Base-by-base conservation (phyloP, 2,329 filamentous ascomycete genomes). In the Monilinia polystroma region DNA sequence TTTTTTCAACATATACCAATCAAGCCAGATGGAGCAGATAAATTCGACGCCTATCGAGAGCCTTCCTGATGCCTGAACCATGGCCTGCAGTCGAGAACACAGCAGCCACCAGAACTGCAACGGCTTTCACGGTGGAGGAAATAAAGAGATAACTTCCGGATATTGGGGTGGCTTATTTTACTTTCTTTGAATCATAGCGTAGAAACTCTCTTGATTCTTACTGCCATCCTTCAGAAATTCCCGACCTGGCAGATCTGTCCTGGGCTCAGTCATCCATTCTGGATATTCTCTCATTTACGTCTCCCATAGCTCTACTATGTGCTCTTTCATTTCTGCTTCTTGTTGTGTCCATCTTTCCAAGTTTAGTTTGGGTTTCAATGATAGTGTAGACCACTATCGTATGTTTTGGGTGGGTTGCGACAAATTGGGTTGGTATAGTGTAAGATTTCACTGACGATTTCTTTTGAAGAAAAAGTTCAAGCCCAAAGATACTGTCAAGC, bases 21-120 rank as follows among this genome's bases (percentile, higher is more conserved):
- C 12, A n/a, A 18, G 1, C 2, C 32, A 8, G 29, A 23, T 3
- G 7, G 8, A 20, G 4, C 3, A 18, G 7, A 14, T 20, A 10
- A 2, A 18, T 23, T 18, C 18, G 2, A 4, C 0, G 0, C 4
- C 11, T 1, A 12, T 38, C 14, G 32, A 51, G 2, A 18, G 14
- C 16, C 53, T 18, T n/a, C 35, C 29, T 20, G 20, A 12, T 55
- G 18, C 8, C 11, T 35, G 32, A 4, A 38, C 12, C 53, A 38
- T 49, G 7, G 2, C 35, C 10, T 52, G 49, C 23, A 16, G 12
- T 16, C 35, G 53, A 51, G 20, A 4, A 26, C n/a, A 35, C 4
- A 47, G 38, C 20, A 14, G 18, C 14, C 12, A 18, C 12, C 26
- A 16, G 3, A 23, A 11, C 4, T 5, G 43, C n/a, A 23, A 5